Conservation (phyloP, 1,284 basidiomycete genomes). For the Moesziomyces sp. region DNA sequence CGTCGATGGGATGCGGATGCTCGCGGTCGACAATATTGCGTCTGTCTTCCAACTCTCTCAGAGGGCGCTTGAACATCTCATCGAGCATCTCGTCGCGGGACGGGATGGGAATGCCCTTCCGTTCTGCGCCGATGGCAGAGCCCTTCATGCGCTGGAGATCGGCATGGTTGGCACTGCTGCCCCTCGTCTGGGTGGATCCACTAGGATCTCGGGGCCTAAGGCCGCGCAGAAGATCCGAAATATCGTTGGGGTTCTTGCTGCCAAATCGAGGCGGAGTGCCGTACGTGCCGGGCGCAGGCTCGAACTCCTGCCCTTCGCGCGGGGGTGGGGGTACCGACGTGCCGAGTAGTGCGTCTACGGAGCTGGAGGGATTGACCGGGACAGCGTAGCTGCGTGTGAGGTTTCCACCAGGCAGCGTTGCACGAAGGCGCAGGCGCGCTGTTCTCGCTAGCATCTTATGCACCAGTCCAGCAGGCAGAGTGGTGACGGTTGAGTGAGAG, state of each 20-base stretch:
- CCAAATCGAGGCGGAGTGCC: slow-evolving; percentile 27
- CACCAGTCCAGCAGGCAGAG: background rate
- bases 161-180: slow-evolving; percentile 13
- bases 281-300: slow-evolving; percentile 14
- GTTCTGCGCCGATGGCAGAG: slow-evolving; percentile 41
- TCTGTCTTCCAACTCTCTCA: slow-evolving; percentile 37
- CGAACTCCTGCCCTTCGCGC: slow-evolving; percentile 16
- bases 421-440: slow-evolving; percentile 16
- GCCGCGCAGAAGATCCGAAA: slow-evolving; percentile 50
- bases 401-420: background rate
- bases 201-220: slow-evolving; percentile 14
- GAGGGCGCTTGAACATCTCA: slow-evolving; percentile 46
- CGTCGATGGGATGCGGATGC: slow-evolving; percentile 56
- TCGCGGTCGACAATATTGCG: slow-evolving; percentile 44
- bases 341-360: slow-evolving; percentile 59
- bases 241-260: slow-evolving; percentile 50
- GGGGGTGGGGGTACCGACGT: slow-evolving; percentile 55
- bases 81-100: slow-evolving; percentile 51
- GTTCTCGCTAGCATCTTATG: slow-evolving; percentile 30
- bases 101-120: slow-evolving; percentile 41
- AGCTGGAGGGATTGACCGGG: slow-evolving; percentile 55
- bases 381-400: slow-evolving; percentile 31
- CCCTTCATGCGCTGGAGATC: slow-evolving; percentile 47
- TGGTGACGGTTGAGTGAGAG: background rate
- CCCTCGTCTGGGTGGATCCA: slow-evolving; percentile 1